phyloP scores from a whole-genome alignment of 371 early-diverging fungal genomes.

The Fennellomyces sp. region DNA sequence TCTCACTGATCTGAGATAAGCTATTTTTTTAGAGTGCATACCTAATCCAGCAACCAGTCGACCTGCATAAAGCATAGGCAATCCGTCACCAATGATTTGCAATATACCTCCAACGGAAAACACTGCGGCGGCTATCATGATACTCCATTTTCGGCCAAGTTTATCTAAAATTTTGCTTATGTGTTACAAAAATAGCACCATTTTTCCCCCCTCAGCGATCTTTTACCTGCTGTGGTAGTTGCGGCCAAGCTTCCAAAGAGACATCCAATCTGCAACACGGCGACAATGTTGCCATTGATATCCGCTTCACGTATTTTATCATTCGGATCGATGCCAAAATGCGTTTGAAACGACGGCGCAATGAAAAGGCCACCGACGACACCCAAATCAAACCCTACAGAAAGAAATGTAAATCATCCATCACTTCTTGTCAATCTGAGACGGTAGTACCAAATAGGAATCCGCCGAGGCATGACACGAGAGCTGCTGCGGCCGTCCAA shows the following conservation, averaged over 20 bases:
- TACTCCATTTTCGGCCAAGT: constrained; percentile 27
- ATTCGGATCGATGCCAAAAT: constrained; percentile 37
- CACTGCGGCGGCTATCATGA: constrained; percentile 17
- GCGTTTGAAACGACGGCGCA: constrained; percentile 34
- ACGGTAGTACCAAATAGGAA: constrained; percentile 26
- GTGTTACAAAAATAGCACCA: neutral
- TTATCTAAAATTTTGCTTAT: constrained; percentile 18
- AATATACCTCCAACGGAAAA: constrained; percentile 30
- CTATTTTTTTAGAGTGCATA: constrained; percentile 7
- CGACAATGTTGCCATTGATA: constrained; percentile 37
- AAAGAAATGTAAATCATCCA: too few species aligned
- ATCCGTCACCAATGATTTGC: constrained; percentile 25
- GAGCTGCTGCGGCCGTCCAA: constrained; percentile 26
- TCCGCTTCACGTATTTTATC: constrained; percentile 29
- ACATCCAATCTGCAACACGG: constrained; percentile 37
- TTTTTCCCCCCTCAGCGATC: neutral
- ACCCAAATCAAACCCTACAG: constrained; percentile 32
- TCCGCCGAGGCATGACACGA: constrained; percentile 30
- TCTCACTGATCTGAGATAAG: neutral
- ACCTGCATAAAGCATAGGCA: constrained; percentile 27
- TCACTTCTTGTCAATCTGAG: neutral
- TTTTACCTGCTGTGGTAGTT: constrained; percentile 29
- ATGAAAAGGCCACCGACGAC: constrained; percentile 35
- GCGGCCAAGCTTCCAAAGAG: constrained; percentile 31
- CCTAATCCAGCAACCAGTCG: constrained; percentile 36